These are phyloP conservation scores for Trypanosoma grayi DNA, from an alignment of 208 protist species.

Conservation along the genomic window DNA sequence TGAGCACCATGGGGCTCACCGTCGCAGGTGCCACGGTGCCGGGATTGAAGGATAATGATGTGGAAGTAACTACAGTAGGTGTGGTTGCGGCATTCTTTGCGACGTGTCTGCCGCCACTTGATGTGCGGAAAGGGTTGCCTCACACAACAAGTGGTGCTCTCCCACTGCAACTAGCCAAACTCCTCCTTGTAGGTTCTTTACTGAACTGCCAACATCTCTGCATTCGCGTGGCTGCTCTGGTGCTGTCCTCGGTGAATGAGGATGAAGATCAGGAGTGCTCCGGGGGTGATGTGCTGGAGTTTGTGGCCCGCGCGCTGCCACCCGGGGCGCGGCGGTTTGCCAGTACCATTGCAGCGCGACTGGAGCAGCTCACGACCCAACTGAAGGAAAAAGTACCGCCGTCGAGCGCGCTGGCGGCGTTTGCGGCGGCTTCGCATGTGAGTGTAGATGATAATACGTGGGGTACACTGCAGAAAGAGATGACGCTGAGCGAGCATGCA, in stretches of 20 bases:
- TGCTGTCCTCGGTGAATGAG: conserved; percentile 9
- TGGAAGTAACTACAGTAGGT: conserved; percentile 23
- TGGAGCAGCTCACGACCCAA: not conserved
- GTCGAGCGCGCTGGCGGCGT: not conserved
- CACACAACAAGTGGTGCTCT: conserved; percentile 18
- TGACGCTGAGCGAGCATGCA: not conserved
- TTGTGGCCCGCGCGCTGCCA: conserved; percentile 4
- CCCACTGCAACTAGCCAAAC: conserved; percentile 66
- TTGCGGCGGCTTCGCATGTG: not conserved
- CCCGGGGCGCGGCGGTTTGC: not conserved
- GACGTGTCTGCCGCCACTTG: conserved; percentile 32
- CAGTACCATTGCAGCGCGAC: not conserved
- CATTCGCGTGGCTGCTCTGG: conserved; percentile 25
- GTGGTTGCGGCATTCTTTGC: conserved; percentile 29
- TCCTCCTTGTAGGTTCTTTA: conserved; percentile 61
- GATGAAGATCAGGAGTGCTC: not conserved
- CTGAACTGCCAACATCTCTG: conserved; percentile 28
- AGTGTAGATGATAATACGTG: not conserved
- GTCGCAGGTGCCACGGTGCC: not conserved
- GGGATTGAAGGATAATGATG: not conserved
- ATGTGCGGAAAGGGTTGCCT: not conserved
- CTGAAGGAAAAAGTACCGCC: not conserved
- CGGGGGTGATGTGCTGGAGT: conserved; percentile 23
- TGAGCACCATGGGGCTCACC: conserved; percentile 25
- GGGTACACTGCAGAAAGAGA: not conserved